Evolutionary conservation across 2,329 filamentous ascomycete genomes (phyloP), one percentile per base, ranked within the genome.

Genomic region (Lasiodiplodia sp.): DNA sequence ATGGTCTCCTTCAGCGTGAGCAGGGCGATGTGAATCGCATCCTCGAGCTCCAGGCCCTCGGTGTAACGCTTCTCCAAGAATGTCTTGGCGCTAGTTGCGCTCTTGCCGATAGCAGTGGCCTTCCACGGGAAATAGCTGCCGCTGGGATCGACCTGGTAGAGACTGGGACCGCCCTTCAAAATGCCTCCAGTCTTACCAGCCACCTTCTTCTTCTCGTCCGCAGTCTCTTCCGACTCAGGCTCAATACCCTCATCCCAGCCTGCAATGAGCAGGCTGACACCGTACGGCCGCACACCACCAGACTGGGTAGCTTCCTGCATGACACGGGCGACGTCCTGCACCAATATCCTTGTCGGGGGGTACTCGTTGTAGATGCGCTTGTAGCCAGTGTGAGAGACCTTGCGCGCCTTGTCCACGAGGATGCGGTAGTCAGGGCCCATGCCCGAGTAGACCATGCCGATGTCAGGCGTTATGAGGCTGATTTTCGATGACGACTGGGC

Each of bases 321-420:
- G 73, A 98, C 95, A 72, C 94, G 89, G 70, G 96, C 96, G 69
- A 99, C 94, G 78, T 99, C 96, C 83, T 99, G 96, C 68, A 99
- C 96, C 84, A 99, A 88, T 91, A 99, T 99, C 81, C 96, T 91
- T 68, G 96, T 99, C 6, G 96, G 96, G n/a, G 96, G 96, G 85
- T 99, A 99, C 85, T 99, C 96, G 84, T 99, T 99, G 87, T 99
- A 99, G 85, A 99, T 94, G 82, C 96, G 93, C 89, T 99, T 99
- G 90, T 99, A 99, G 81, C 91, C 92, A 58, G 96, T 97, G 85
- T 99, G 96, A 68, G 94, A 97, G 74, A 97, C 96, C 84, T 98
- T 99, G 79, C 96, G 94, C 75, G 96, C 96, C 82, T 94, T 95
- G 86, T 99, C 96, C 75, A 98, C 96, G 67, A 99, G 88, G 69